These are phyloP conservation scores for Saccharomycopsis olivae DNA, from an alignment of 805 yeast genomes.

Conservation along the genomic window DNA sequence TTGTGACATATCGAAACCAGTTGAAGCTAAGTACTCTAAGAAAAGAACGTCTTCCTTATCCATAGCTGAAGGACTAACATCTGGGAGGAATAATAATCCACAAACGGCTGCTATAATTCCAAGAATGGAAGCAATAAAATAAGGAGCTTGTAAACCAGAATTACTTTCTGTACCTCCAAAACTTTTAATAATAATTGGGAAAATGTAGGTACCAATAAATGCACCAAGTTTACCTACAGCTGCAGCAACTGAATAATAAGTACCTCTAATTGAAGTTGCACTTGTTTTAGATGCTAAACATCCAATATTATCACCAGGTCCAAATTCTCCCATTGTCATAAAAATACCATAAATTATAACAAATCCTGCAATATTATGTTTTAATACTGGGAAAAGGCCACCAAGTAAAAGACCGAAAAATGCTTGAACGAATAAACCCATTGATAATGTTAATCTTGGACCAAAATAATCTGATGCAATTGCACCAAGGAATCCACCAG, in stretches of 20 bases:
- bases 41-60: constrained; percentile 67
- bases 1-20: constrained; percentile 60
- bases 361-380: constrained; percentile 60
- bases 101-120: constrained; percentile 63
- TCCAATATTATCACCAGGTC: constrained; percentile 91
- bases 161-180: constrained; percentile 43
- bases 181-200: constrained; percentile 65
- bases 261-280: constrained; percentile 83
- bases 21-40: constrained; percentile 48
- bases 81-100: constrained; percentile 64
- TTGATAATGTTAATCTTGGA: constrained; percentile 68
- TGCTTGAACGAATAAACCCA: constrained; percentile 67
- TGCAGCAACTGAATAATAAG: constrained; percentile 84
- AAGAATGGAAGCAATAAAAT: constrained; percentile 70
- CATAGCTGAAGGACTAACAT: constrained; percentile 76
- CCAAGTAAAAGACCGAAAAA: constrained; percentile 79
- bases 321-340: constrained; percentile 81
- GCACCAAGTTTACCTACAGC: constrained; percentile 91
- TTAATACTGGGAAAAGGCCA: constrained; percentile 46
- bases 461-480: constrained; percentile 75
- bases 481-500: constrained; percentile 89
- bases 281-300: constrained; percentile 76
- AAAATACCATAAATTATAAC: constrained; percentile 85
- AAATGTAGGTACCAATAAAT: constrained; percentile 79
- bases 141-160: constrained; percentile 62